Percentiles rank a stretch among this genome's conserved stretches.
These are phyloP conservation scores for Nemania sp. DNA, from an alignment of 2,329 filamentous ascomycete genomes.

Conservation along the genomic window DNA sequence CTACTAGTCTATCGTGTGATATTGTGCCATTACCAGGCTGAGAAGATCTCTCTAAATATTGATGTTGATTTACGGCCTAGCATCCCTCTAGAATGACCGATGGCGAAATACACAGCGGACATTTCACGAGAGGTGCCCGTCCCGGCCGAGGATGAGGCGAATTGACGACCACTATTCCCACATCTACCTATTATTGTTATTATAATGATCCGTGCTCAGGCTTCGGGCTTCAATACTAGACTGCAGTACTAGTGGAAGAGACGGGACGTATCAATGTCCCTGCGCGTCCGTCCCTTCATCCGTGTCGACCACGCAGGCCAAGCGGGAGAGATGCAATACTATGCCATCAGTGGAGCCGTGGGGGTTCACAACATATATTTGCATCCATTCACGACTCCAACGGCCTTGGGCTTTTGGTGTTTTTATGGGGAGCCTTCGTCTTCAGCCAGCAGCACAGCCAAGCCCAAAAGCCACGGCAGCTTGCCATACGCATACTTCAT, in stretches of 20 bases:
- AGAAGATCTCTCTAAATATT: not conserved
- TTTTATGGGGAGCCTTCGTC: slow-evolving; percentile 11
- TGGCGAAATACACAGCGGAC: too few species aligned
- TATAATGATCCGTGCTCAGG: too few species aligned
- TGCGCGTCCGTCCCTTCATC: slow-evolving; percentile 13
- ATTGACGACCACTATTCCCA: not conserved
- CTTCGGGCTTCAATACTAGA: not conserved
- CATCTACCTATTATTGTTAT: too few species aligned
- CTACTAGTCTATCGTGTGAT: slow-evolving; percentile 17
- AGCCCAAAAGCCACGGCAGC: not conserved
- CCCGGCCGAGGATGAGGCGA: too few species aligned
- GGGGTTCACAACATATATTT: slow-evolving; percentile 36
- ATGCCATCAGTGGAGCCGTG: slow-evolving; percentile 34
- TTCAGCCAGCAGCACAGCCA: slow-evolving; percentile 12
- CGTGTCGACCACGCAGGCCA: slow-evolving; percentile 23
- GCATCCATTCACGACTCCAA: slow-evolving; percentile 28
- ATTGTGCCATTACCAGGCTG: slow-evolving; percentile 20
- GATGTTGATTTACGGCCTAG: not conserved
- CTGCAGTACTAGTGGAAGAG: not conserved
- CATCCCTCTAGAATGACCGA: too few species aligned
- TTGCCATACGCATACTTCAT: not conserved
- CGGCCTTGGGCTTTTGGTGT: slow-evolving; percentile 14
- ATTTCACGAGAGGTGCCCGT: too few species aligned
- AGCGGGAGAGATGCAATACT: slow-evolving; percentile 21
- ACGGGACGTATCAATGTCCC: not conserved